These are phyloP conservation scores for Pleurotus ostreatus DNA, from an alignment of 768 basidiomycete species.

Conservation along the genomic window DNA sequence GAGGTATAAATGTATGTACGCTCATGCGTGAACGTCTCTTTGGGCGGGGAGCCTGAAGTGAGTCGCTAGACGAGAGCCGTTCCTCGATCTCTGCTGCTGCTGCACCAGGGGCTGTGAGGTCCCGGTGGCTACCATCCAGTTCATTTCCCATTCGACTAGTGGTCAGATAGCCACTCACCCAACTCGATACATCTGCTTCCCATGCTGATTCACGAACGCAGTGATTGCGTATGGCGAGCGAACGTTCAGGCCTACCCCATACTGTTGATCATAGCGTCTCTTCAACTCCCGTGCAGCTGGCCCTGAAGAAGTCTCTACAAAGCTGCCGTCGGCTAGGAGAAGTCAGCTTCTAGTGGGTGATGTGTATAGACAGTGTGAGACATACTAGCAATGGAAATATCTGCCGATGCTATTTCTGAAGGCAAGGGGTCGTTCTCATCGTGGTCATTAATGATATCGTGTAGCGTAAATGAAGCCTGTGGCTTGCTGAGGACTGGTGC, in stretches of 20 bases:
- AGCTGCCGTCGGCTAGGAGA: conserved; percentile 60
- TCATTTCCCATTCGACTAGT: not conserved
- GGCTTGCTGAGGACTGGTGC: conserved; percentile 31
- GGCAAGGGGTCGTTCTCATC: conserved; percentile 35
- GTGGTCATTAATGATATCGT: conserved; percentile 36
- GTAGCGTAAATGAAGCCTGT: conserved; percentile 40
- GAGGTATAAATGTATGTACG: conserved; percentile 51
- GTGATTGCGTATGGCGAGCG: conserved; percentile 82
- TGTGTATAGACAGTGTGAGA: conserved; percentile 15
- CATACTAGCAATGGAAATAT: conserved; percentile 58
- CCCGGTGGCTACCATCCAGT: conserved; percentile 44
- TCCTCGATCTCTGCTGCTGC: conserved; percentile 49
- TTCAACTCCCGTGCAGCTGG: conserved; percentile 76
- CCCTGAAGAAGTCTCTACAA: conserved; percentile 78
- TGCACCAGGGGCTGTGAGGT: conserved; percentile 56
- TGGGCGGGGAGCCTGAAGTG: conserved; percentile 29
- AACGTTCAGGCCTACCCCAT: conserved; percentile 61
- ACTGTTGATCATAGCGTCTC: conserved; percentile 63
- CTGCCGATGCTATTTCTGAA: conserved; percentile 49
- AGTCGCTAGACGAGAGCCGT: conserved; percentile 31
- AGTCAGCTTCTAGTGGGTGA: conserved; percentile 12
- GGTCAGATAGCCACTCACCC: conserved; percentile 45
- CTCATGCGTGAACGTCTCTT: conserved; percentile 66
- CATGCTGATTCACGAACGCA: conserved; percentile 79
- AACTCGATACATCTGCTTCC: conserved; percentile 72